Evolutionary conservation across 768 basidiomycete genomes (phyloP).

Genomic region (Lactarius indigo): DNA sequence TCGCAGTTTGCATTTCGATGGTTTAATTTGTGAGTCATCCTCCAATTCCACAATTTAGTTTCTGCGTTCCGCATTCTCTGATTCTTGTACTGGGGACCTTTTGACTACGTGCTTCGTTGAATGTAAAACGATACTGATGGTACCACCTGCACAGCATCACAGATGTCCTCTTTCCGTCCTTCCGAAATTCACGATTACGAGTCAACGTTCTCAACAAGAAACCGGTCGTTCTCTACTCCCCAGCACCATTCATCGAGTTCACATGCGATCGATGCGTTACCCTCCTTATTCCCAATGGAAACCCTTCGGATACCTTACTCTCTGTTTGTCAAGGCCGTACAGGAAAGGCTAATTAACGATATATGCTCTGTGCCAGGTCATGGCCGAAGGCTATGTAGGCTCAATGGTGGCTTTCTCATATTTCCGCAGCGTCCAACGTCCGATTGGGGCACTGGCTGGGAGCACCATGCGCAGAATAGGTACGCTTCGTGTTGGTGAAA

Average conservation of each 20-base stretch:
- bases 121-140: constrained; percentile 3
- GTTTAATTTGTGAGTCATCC: constrained; percentile 46
- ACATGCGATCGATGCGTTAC: constrained; percentile 18
- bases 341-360: constrained; percentile 50
- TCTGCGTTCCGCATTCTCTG: background rate
- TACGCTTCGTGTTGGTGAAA: constrained; percentile 26
- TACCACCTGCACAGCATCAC: constrained; percentile 35
- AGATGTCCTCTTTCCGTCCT: constrained; percentile 44
- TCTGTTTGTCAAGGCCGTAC: constrained; percentile 63
- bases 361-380: constrained; percentile 33
- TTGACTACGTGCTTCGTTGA: background rate
- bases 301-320: constrained; percentile 39
- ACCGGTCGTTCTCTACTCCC: constrained; percentile 41
- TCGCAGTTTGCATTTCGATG: constrained; percentile 43
- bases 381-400: constrained; percentile 42
- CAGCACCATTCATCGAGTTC: constrained; percentile 24
- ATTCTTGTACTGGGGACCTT: background rate
- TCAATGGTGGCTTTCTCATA: constrained; percentile 64
- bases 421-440: constrained; percentile 40
- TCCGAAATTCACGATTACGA: constrained; percentile 54
- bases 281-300: constrained; percentile 42
- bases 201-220: constrained; percentile 34
- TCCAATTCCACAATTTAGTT: constrained; percentile 1
- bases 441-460: constrained; percentile 68
- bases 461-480: constrained; percentile 50